Evolutionary conservation across 805 yeast species (phyloP), one percentile per base, ranked within the genome.

Genomic region (Candida alai): DNA sequence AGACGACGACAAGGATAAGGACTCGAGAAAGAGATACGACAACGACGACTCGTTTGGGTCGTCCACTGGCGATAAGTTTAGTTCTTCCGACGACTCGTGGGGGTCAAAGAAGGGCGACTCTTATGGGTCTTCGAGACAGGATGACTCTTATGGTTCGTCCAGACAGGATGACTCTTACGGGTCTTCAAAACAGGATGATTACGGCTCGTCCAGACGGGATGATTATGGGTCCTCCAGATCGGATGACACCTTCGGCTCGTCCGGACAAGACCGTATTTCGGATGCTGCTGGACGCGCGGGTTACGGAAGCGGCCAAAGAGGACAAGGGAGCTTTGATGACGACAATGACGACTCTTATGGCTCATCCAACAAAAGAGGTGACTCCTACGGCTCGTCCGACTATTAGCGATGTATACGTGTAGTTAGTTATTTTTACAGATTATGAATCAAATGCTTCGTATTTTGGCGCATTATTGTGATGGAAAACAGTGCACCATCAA

Each of bases 131-230:
- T 34, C 40, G 11, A 31, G 26, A 36, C 33, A 28, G 19, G 34
- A 18, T 45, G 47, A 44, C 35, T 48, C 56, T 19, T 50, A 45
- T 27, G 58, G 58, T 12, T 46, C 52, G 23, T 40, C 48, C 16
- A 39, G 37, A 34, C 11, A 28, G n/a, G 17, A 27, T 24, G 49
- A 42, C 32, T 42, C 48, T 17, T 50, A 44, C 37, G 39, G 41
- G 19, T 34, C 42, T 20, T 13, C 19, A 5, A 7, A 26, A 11
- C 28, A 26, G 17, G 28, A 19, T 25, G n/a, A n/a, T n/a, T 9
- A 9, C 9, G 28, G 28, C 15, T 21, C 23, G 10, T 9, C 9
- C 23, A 9, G 9, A 21, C 32, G 25, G 12, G 32, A 15, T 24
- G 22, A 23, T 28, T 33, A 15, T n/a, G 32, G n/a, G 11, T 19